phyloP scores from a whole-genome alignment of 495 filamentous ascomycete genomes.

The Podospora tetraspora region DNA sequence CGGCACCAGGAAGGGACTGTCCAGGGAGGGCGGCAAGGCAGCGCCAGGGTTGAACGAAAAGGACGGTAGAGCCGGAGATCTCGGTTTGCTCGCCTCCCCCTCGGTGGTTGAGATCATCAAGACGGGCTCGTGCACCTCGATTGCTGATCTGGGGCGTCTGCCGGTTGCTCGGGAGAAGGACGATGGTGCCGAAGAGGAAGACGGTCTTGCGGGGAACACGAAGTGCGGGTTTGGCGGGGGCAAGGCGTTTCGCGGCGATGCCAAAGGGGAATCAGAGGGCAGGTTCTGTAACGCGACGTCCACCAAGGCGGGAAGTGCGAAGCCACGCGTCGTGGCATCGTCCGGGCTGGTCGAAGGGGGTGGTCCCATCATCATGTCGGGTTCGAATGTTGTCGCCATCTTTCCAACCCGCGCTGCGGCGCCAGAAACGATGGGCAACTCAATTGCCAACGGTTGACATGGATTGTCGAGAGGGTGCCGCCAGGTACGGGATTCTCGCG shows the following conservation, averaged over 20 bases:
- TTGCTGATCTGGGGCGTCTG: constrained; percentile 44
- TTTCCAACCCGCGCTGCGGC: constrained; percentile 46
- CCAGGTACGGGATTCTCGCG: constrained; percentile 1
- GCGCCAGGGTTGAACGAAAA: constrained; percentile 62
- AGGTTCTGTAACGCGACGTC: constrained; percentile 16
- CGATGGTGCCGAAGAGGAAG: constrained; percentile 42
- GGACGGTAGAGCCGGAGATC: constrained; percentile 49
- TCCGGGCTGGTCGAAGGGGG: constrained; percentile 26
- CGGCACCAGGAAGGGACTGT: constrained; percentile 38
- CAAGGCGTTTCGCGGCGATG: constrained; percentile 36
- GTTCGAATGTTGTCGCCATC: constrained; percentile 41
- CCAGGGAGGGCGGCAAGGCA: constrained; percentile 23
- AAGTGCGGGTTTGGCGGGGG: constrained; percentile 68
- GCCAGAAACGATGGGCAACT: constrained; percentile 36
- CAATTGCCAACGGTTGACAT: constrained; percentile 37
- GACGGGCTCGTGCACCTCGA: constrained; percentile 31
- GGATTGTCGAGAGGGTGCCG: constrained; percentile 20
- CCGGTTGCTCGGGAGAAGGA: constrained; percentile 42
- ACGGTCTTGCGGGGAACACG: constrained; percentile 55
- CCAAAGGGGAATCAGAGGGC: constrained; percentile 15
- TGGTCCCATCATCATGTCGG: constrained; percentile 33
- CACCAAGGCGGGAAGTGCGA: constrained; percentile 19
- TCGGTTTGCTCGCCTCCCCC: constrained; percentile 16
- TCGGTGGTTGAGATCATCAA: constrained; percentile 19
- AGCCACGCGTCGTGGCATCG: constrained; percentile 9